A percentile compares a stretch with the other conserved stretches of the same genome.
Conservation (phyloP, 805 yeast genomes). For the Candida nemodendra region DNA sequence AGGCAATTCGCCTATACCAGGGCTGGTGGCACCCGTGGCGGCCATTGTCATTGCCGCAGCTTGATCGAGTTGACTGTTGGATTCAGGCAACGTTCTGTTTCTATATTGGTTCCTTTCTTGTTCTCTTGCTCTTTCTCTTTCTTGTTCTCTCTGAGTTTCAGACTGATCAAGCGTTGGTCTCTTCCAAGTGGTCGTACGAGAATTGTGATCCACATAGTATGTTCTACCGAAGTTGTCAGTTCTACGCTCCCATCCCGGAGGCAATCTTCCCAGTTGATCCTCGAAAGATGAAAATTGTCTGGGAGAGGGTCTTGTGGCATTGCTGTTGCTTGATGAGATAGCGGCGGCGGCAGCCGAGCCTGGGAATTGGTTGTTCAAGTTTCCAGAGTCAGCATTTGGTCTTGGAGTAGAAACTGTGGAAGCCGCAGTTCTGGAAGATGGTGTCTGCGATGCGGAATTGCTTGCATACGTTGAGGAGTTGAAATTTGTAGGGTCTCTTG, state of each 20-base stretch:
- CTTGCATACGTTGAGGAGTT: constrained; percentile 10
- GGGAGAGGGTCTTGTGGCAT: constrained; percentile 30
- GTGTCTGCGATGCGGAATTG: constrained; percentile 7
- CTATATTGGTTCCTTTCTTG: constrained; percentile 89
- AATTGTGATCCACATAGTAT: constrained; percentile 96
- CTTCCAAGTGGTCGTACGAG: constrained; percentile 98
- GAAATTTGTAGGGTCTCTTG: constrained; percentile 32
- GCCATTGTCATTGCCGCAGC: constrained; percentile 52
- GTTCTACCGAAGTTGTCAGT: constrained; percentile 97
- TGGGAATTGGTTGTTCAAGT: constrained; percentile 23
- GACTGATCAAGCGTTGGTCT: constrained; percentile 84
- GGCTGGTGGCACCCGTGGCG: constrained; percentile 84
- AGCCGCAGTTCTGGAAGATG: constrained; percentile 9
- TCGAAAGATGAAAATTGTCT: constrained; percentile 91
- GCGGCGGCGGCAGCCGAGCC: constrained; percentile 29
- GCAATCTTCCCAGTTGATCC: constrained; percentile 94
- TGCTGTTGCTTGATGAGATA: constrained; percentile 23
- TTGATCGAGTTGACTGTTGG: constrained; percentile 49
- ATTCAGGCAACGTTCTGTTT: constrained; percentile 85
- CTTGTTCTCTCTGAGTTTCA: constrained; percentile 64
- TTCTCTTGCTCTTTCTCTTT: constrained; percentile 69
- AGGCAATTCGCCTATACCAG: constrained; percentile 95
- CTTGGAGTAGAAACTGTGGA: constrained; percentile 12
- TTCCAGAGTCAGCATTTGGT: constrained; percentile 12
- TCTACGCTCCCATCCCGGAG: constrained; percentile 99